Evolutionary conservation across 306 rosid genomes (phyloP), one percentile per base, ranked within the genome.

Genomic region (Erythrophleum fordii): DNA sequence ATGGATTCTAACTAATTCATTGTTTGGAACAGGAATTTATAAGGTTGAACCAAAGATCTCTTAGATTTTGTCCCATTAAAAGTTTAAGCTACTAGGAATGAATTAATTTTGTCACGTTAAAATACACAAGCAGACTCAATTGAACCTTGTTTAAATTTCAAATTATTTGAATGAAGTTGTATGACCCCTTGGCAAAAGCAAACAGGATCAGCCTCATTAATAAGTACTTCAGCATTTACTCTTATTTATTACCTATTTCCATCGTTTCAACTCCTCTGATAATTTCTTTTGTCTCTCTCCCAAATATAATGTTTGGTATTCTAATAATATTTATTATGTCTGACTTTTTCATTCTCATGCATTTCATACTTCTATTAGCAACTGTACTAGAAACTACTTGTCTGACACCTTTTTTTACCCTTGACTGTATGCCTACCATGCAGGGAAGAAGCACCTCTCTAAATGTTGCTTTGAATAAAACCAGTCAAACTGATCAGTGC

Each of bases 381-480:
- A 71, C 53, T 76, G n/a, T 59, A 22, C 44, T 66, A 42, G 79
- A 68, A 80, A 75, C 80, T 70, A 64, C 71, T 62, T 23, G 71
- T 62, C 48, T 81, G 80, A 46, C 46, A 81, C 83, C 77, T n/a
- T 28, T 71, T 79, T 72, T 82, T 82, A 73, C 59, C 83, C 48
- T 76, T 89, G 70, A 80, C 72, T 76, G 42, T 78, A 25, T 72
- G 65, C 60, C 60, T 82, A 60, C 73, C 75, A 76, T 81, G 82
- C 93, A 95, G 99, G 93, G 95, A 80, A 88, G 91, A 82, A 88
- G 89, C 77, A 75, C 81, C 77, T 89, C 91, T 73, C 82, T 95
- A 42, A 90, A 83, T 77, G 76, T 87, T 56, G 78, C 92, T 75
- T 79, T 87, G 83, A 78, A 87, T 82, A 70, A 84, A 64, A 82